Evolutionary conservation across 257 asterid genomes (phyloP).

Genomic region (Nicotiana tabacum): DNA sequence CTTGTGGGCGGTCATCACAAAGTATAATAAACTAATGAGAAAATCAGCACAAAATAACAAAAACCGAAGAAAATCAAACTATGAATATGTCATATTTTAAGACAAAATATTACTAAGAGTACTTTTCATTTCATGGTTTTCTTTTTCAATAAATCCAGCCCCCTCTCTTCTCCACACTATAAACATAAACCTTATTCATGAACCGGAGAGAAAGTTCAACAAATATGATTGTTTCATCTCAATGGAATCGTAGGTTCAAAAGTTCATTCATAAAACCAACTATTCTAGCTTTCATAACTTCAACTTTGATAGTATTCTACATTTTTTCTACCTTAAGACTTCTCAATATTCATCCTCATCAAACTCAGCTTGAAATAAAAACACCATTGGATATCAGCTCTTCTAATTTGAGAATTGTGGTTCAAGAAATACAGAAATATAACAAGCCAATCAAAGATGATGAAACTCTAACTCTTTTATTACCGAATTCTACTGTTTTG

Average conservation of each 20-base stretch:
- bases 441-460: not conserved
- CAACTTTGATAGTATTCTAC: conserved; percentile 24
- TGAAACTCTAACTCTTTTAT: not conserved
- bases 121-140: too few species aligned
- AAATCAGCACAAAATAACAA: too few species aligned
- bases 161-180: not conserved
- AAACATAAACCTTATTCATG: not conserved
- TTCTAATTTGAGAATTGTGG: not conserved
- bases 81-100: not conserved
- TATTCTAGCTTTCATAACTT: conserved; percentile 30
- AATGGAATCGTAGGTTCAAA: conserved; percentile 10
- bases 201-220: not conserved
- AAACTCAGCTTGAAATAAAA: conserved; percentile 12
- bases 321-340: conserved; percentile 26
- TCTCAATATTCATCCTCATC: conserved; percentile 16
- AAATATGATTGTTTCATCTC: not conserved
- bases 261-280: conserved; percentile 20
- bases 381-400: not conserved
- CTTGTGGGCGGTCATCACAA: not conserved
- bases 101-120: not conserved
- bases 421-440: not conserved
- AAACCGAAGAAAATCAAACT: not conserved
- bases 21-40: not conserved
- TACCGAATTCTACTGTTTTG: not conserved
- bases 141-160: too few species aligned